Percentiles rank a stretch among this genome's conserved stretches.
phyloP scores from a whole-genome alignment of 208 protist species.

The Acanthamoeba castellanii region DNA sequence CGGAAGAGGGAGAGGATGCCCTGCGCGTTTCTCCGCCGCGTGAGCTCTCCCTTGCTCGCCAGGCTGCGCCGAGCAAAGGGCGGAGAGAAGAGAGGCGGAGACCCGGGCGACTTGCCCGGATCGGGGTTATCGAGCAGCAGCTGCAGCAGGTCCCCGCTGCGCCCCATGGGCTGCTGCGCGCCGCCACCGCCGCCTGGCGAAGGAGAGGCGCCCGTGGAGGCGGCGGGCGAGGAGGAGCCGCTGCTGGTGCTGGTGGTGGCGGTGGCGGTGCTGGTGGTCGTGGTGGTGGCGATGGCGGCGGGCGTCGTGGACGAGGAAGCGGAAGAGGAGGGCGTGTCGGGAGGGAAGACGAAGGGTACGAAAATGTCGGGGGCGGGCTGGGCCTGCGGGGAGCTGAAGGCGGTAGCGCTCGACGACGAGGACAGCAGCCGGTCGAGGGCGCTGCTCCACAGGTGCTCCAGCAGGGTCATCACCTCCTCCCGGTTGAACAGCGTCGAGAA shows the following conservation, averaged over 20 bases:
- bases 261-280: background rate
- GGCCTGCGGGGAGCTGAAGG: background rate
- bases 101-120: background rate
- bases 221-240: too few species aligned
- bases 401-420: background rate
- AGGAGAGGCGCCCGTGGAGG: too few species aligned
- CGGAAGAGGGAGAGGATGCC: background rate
- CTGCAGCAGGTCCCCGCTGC: too few species aligned
- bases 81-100: conserved; percentile 1
- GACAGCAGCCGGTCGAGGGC: background rate
- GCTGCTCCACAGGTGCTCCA: background rate
- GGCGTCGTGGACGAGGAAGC: too few species aligned
- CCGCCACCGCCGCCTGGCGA: too few species aligned
- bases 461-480: background rate
- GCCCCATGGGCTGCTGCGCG: too few species aligned
- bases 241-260: background rate
- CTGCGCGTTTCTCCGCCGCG: background rate
- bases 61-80: background rate
- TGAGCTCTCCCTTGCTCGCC: background rate
- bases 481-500: conserved; percentile 24
- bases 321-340: background rate
- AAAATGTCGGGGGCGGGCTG: background rate
- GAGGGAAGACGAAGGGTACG: background rate
- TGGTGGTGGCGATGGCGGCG: too few species aligned
- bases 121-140: too few species aligned